Percentiles rank a stretch among this genome's conserved stretches.
phyloP scores from a whole-genome alignment of 75 land plant species.

The Cunninghamia lanceolata region DNA sequence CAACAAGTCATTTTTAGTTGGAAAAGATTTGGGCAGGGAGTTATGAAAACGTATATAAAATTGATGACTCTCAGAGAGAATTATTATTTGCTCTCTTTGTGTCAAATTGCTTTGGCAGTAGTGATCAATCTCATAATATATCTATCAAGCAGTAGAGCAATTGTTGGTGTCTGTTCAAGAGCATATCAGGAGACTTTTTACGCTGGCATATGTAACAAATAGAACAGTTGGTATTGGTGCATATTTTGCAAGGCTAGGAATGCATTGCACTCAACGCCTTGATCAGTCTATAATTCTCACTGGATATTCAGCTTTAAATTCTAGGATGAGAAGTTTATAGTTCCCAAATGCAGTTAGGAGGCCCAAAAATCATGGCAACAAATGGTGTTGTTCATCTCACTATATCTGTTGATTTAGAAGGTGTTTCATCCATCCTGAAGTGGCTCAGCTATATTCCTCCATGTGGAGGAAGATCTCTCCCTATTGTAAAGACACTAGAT shows the following conservation, averaged over 20 bases:
- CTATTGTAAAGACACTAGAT: conserved; percentile 49
- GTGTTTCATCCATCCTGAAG: conserved; percentile 79
- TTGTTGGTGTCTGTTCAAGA: conserved; percentile 87
- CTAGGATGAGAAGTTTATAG: conserved; percentile 96
- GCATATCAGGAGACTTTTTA: conserved; percentile 94
- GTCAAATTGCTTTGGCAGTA: conserved; percentile 92
- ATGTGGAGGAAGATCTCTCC: conserved; percentile 74
- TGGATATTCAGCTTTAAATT: too few species aligned
- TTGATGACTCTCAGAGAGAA: conserved; percentile 52
- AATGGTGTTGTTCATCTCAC: conserved; percentile 96
- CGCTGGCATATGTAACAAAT: conserved; percentile 92
- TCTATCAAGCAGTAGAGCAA: conserved; percentile 92
- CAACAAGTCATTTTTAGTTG: conserved; percentile 40
- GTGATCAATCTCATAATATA: conserved; percentile 65
- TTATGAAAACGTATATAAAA: conserved; percentile 1
- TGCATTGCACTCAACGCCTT: conserved; percentile 95
- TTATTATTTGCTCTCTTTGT: conserved; percentile 86
- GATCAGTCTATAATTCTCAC: conserved; percentile 95
- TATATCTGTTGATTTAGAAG: conserved; percentile 92
- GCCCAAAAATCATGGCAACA: conserved; percentile 97
- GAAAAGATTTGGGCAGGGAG: conserved; percentile 22
- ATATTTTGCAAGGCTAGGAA: conserved; percentile 92
- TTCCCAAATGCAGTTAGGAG: conserved; percentile 99
- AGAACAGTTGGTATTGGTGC: conserved; percentile 98
- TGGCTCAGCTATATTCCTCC: conserved; percentile 96